A percentile compares a stretch with the other conserved stretches of the same genome.
phyloP scores from a whole-genome alignment of 1,284 basidiomycete genomes.

The Fistulina hepatica region DNA sequence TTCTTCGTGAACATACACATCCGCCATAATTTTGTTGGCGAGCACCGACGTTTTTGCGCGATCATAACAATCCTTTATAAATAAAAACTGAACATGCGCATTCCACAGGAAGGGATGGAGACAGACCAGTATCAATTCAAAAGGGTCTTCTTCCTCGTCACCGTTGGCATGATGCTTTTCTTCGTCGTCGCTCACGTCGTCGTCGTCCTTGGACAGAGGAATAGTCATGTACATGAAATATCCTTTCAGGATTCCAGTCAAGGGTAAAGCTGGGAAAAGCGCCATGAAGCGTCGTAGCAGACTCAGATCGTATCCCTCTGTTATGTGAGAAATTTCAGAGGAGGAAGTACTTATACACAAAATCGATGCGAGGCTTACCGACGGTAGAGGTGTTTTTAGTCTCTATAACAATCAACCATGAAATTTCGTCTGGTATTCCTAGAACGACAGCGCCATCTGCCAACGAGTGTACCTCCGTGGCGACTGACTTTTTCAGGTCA shows the following conservation, averaged over 20 bases:
- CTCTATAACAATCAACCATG: constrained; percentile 76
- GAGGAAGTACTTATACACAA: constrained; percentile 4
- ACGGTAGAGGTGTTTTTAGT: constrained; percentile 61
- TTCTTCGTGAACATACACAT: constrained; percentile 63
- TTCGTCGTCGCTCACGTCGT: constrained; percentile 27
- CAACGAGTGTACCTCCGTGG: constrained; percentile 58
- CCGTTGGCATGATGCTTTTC: constrained; percentile 22
- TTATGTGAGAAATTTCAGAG: constrained; percentile 6
- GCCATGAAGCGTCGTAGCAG: constrained; percentile 55
- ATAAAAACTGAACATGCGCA: neutral
- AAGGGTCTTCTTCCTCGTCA: constrained; percentile 25
- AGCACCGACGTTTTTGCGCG: constrained; percentile 53
- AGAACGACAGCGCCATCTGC: constrained; percentile 66
- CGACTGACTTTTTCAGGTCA: constrained; percentile 37
- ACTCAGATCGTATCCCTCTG: constrained; percentile 55
- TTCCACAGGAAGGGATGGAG: neutral
- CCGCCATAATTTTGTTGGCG: constrained; percentile 59
- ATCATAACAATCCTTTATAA: constrained; percentile 46
- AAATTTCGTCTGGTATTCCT: constrained; percentile 62
- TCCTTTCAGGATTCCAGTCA: constrained; percentile 52
- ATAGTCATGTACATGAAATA: constrained; percentile 60
- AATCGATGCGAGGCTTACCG: constrained; percentile 32
- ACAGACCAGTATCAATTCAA: constrained; percentile 45
- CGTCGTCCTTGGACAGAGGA: constrained; percentile 33
- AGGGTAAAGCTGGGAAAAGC: constrained; percentile 54